A percentile compares a stretch with the other conserved stretches of the same genome.
These are phyloP conservation scores for Oryza punctata DNA, from an alignment of 176 grass and related monocot species.

Conservation along the genomic window DNA sequence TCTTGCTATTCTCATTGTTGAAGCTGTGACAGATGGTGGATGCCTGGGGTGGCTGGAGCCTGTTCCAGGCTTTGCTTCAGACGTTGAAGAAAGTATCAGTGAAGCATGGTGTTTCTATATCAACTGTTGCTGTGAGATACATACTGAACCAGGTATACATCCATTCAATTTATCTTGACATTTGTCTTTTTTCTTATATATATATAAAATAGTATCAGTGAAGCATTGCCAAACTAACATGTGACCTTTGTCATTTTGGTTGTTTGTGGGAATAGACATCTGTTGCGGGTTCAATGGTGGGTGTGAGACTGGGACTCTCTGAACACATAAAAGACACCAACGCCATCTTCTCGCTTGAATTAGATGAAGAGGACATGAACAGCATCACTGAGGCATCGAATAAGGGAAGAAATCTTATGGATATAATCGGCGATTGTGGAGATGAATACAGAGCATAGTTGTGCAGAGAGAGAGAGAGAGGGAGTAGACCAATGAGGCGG, in stretches of 20 bases:
- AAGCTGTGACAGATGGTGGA: conserved; percentile 72
- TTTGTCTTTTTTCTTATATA: not conserved
- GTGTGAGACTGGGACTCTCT: conserved; percentile 78
- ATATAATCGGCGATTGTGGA: conserved; percentile 85
- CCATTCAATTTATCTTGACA: not conserved
- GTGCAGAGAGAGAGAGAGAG: not conserved
- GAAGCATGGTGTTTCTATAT: conserved; percentile 80
- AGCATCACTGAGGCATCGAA: conserved; percentile 63
- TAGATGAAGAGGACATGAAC: conserved; percentile 90
- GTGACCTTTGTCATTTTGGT: not conserved
- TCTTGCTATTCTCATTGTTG: conserved; percentile 18
- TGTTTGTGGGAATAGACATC: conserved; percentile 48
- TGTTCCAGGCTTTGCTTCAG: conserved; percentile 91
- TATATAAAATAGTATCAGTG: not conserved
- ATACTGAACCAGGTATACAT: conserved; percentile 76
- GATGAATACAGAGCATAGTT: conserved; percentile 75
- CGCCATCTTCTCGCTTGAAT: conserved; percentile 63
- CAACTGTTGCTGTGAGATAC: conserved; percentile 86
- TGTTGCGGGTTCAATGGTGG: conserved; percentile 94
- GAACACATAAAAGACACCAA: conserved; percentile 87
- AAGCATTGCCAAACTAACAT: not conserved
- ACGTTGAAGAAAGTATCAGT: conserved; percentile 83
- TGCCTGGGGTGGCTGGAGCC: conserved; percentile 86
- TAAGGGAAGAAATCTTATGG: conserved; percentile 70
- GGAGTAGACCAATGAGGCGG: not conserved